Evolutionary conservation across 345 rosid species (phyloP).

Genomic region (Eucalyptus fibrosa): DNA sequence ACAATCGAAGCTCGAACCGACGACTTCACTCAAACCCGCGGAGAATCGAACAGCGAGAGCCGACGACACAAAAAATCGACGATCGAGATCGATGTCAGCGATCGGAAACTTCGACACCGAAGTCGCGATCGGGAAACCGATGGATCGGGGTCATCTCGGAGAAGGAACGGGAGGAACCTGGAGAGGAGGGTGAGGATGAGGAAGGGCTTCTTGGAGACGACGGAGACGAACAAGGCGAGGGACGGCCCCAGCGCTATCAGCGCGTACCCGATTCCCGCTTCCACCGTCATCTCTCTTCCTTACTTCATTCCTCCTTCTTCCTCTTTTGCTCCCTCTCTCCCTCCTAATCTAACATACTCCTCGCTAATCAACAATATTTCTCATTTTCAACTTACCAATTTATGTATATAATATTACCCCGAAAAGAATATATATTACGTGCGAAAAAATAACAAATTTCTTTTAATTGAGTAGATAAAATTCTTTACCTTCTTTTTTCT

Average conservation of each 20-base stretch:
- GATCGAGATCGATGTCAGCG: neutral
- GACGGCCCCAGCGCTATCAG: slow-evolving; percentile 84
- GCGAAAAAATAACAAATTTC: neutral
- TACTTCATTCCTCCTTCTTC: neutral
- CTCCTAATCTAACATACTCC: too few relatives aligned
- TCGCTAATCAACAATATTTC: too few relatives aligned
- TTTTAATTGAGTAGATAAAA: neutral
- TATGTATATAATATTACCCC: too few relatives aligned
- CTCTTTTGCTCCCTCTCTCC: neutral
- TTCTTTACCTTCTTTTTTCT: neutral
- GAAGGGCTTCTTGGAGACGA: slow-evolving; percentile 88
- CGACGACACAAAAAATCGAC: neutral
- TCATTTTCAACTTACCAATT: neutral
- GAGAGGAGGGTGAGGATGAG: slow-evolving; percentile 89
- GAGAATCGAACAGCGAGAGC: neutral
- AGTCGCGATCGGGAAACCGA: neutral
- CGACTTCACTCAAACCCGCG: neutral
- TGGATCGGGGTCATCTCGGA: neutral
- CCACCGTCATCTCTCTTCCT: slow-evolving; percentile 41
- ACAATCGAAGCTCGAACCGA: neutral
- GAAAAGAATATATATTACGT: neutral
- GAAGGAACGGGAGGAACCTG: slow-evolving; percentile 29
- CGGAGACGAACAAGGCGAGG: slow-evolving; percentile 74
- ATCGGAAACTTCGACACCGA: neutral
- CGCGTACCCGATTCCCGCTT: slow-evolving; percentile 90